Percentiles rank a stretch among this genome's conserved stretches.
phyloP scores from a whole-genome alignment of 179 eudicot species.

The Amaranthus tricolor region DNA sequence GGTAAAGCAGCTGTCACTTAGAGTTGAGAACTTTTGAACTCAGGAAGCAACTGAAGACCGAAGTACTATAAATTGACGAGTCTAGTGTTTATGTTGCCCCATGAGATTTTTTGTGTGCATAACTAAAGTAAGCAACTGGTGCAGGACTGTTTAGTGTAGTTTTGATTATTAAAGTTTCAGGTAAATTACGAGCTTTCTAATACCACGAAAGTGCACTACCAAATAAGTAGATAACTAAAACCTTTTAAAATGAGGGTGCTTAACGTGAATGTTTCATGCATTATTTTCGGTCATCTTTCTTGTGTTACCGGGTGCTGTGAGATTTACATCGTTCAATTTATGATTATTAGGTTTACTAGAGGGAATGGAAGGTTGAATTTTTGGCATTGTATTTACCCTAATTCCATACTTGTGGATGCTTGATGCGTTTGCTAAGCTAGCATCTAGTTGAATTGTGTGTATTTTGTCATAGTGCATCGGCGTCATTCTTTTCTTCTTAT shows the following conservation, averaged over 20 bases:
- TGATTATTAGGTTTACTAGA: not conserved
- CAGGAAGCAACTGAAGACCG: not conserved
- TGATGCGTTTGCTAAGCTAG: no score
- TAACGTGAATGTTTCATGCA: not conserved
- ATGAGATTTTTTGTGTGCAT: not conserved
- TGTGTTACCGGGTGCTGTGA: not conserved
- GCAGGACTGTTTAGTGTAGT: not conserved
- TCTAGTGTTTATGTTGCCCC: not conserved
- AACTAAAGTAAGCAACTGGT: not conserved
- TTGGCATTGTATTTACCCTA: no score
- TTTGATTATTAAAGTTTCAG: not conserved
- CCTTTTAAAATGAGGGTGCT: not conserved
- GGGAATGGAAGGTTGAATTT: no score
- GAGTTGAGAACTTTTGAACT: not conserved
- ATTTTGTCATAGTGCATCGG: conserved; percentile 2
- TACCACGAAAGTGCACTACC: not conserved
- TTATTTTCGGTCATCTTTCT: not conserved
- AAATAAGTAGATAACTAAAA: not conserved
- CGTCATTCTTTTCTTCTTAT: not conserved
- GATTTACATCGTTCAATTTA: not conserved
- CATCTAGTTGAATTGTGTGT: not conserved
- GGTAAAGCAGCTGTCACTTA: not conserved
- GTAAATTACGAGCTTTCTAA: not conserved
- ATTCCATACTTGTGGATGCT: no score
- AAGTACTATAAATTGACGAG: not conserved